phyloP scores from a whole-genome alignment of 805 yeast species.

The Cyberlindnera nakhonratchasimensis region DNA sequence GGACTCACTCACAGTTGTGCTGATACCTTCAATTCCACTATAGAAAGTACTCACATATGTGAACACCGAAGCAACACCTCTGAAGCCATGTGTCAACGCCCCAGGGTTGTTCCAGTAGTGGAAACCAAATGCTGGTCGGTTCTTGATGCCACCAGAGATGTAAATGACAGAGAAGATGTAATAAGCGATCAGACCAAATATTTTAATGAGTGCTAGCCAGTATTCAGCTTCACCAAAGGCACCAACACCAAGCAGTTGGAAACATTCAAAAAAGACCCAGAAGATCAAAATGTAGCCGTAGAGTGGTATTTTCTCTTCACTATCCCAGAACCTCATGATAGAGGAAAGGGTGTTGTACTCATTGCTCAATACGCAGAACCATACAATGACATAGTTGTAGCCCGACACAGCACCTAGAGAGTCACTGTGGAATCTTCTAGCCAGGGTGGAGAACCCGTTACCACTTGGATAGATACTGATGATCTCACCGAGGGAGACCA shows the following conservation, averaged over 20 bases:
- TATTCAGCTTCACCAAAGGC: constrained; percentile 58
- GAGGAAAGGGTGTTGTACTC: constrained; percentile 54
- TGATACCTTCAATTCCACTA: constrained; percentile 76
- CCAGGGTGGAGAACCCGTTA: constrained; percentile 44
- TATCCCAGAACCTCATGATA: constrained; percentile 40
- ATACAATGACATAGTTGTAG: constrained; percentile 51
- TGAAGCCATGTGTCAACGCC: constrained; percentile 43
- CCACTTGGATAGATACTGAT: constrained; percentile 52
- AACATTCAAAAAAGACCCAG: constrained; percentile 48
- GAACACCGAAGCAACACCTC: constrained; percentile 56
- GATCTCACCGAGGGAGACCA: constrained; percentile 56
- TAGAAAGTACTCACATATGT: constrained; percentile 72
- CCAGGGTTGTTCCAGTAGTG: constrained; percentile 32
- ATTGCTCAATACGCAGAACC: constrained; percentile 55
- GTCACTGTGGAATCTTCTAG: constrained; percentile 47
- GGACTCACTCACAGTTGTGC: constrained; percentile 71
- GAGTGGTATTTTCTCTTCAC: constrained; percentile 50
- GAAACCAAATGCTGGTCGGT: constrained; percentile 33
- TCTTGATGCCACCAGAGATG: constrained; percentile 40
- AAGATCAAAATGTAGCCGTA: constrained; percentile 54
- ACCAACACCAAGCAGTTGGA: constrained; percentile 49
- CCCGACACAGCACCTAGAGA: constrained; percentile 57
- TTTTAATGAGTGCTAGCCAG: constrained; percentile 48
- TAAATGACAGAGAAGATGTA: constrained; percentile 47
- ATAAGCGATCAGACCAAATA: constrained; percentile 46